These are phyloP conservation scores for Colletotrichum karsti DNA, from an alignment of 2,329 filamentous ascomycete genomes.

Conservation along the genomic window DNA sequence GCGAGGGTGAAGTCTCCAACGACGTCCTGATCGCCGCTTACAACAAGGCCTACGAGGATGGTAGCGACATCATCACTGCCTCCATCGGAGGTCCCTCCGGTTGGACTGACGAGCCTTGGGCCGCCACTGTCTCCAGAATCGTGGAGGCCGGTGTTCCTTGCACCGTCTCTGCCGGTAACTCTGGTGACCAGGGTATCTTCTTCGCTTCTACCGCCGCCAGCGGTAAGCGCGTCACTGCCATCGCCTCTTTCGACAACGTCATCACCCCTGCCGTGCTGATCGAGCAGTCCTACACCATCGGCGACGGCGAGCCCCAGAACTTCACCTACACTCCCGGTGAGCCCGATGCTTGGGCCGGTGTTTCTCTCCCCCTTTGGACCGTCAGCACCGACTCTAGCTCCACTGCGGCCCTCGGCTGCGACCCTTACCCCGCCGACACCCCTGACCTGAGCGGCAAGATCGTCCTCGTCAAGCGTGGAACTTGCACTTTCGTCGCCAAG, in stretches of 20 bases:
- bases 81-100: slow-evolving; percentile 61
- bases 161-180: slow-evolving; percentile 62
- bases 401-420: slow-evolving; percentile 59
- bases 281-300: slow-evolving; percentile 50
- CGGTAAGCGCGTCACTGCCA: slow-evolving; percentile 54
- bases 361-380: slow-evolving; percentile 58
- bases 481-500: slow-evolving; percentile 65
- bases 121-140: slow-evolving; percentile 59
- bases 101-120: slow-evolving; percentile 61
- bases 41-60: slow-evolving; percentile 68
- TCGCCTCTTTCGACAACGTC: slow-evolving; percentile 60
- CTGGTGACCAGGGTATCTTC: slow-evolving; percentile 55
- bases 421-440: slow-evolving; percentile 58
- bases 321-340: slow-evolving; percentile 55
- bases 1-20: slow-evolving; percentile 56
- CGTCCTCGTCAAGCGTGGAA: slow-evolving; percentile 67
- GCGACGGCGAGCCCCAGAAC: slow-evolving; percentile 38
- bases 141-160: slow-evolving; percentile 62
- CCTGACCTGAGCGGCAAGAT: slow-evolving; percentile 66
- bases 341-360: slow-evolving; percentile 51
- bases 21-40: slow-evolving; percentile 69
- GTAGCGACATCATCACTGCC: slow-evolving; percentile 64
- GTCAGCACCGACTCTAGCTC: slow-evolving; percentile 55
- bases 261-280: slow-evolving; percentile 52
- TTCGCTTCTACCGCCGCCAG: slow-evolving; percentile 57